phyloP scores from a whole-genome alignment of 2,329 filamentous ascomycete genomes.

The Stemphylium beticola region DNA sequence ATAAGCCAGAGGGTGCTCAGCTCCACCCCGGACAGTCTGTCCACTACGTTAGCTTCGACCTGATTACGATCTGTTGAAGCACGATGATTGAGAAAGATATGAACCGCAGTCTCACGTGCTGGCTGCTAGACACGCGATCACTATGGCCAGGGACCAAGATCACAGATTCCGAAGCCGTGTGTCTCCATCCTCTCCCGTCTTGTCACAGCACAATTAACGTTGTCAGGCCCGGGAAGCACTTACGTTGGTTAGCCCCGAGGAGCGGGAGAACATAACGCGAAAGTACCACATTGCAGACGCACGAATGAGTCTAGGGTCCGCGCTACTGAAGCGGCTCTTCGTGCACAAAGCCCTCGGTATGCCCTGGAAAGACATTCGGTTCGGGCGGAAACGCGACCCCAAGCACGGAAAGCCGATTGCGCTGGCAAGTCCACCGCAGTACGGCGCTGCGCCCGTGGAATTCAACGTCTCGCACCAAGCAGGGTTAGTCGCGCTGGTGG shows the following conservation, averaged over 20 bases:
- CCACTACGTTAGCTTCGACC: constrained; percentile 2
- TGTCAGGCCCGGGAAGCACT: constrained; percentile 52
- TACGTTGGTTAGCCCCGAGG: constrained; percentile 54
- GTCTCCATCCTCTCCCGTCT: neutral
- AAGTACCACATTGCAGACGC: constrained; percentile 75
- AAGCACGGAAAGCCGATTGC: constrained; percentile 60
- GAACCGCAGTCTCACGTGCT: constrained; percentile 49
- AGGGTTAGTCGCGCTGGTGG: constrained; percentile 72
- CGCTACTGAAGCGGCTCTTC: constrained; percentile 74
- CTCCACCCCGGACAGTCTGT: neutral
- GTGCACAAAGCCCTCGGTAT: constrained; percentile 65
- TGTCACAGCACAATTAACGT: neutral
- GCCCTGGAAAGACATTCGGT: constrained; percentile 65
- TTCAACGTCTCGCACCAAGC: constrained; percentile 85
- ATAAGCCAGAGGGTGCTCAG: neutral
- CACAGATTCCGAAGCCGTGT: constrained; percentile 22
- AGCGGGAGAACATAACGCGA: constrained; percentile 63
- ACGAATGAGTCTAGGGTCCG: constrained; percentile 74
- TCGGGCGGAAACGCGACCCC: constrained; percentile 61
- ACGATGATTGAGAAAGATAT: constrained; percentile 17
- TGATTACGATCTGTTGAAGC: neutral
- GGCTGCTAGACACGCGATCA: constrained; percentile 57
- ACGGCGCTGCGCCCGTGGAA: constrained; percentile 53
- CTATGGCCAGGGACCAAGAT: constrained; percentile 57
- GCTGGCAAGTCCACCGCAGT: constrained; percentile 37